phyloP scores from a whole-genome alignment of 2,329 filamentous ascomycete genomes.

The Colletotrichum sp. region DNA sequence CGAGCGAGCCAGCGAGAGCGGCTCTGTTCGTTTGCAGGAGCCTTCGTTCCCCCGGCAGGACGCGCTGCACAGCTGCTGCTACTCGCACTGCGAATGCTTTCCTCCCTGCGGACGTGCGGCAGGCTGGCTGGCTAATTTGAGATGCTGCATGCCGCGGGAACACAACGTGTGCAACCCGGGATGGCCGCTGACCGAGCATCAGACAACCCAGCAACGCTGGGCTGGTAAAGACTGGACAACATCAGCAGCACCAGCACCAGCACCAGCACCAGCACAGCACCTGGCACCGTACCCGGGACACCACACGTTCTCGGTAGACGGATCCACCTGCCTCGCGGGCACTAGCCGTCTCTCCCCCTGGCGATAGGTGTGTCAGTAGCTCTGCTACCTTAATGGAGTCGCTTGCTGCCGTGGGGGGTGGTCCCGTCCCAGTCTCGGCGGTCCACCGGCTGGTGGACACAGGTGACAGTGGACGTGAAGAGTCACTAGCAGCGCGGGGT shows the following conservation, averaged over 20 bases:
- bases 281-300: neutral
- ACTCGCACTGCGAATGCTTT: neutral
- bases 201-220: neutral
- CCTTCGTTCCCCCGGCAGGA: neutral
- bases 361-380: neutral
- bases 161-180: neutral
- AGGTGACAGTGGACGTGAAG: neutral
- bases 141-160: neutral
- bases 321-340: constrained; percentile 2
- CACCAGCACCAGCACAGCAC: neutral
- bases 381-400: constrained; percentile 5
- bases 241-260: neutral
- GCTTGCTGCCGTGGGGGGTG: neutral
- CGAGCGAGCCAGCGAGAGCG: neutral
- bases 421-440: neutral
- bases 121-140: neutral
- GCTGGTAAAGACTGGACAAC: neutral
- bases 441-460: constrained; percentile 5
- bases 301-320: neutral
- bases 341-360: neutral
- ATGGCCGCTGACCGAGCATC: neutral
- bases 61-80: neutral
- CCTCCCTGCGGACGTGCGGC: neutral
- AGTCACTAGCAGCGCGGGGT: neutral
- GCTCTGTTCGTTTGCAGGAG: neutral